Evolutionary conservation across 2,329 filamentous ascomycete genomes (phyloP).

Genomic region (Mycosphaerella arachidis): DNA sequence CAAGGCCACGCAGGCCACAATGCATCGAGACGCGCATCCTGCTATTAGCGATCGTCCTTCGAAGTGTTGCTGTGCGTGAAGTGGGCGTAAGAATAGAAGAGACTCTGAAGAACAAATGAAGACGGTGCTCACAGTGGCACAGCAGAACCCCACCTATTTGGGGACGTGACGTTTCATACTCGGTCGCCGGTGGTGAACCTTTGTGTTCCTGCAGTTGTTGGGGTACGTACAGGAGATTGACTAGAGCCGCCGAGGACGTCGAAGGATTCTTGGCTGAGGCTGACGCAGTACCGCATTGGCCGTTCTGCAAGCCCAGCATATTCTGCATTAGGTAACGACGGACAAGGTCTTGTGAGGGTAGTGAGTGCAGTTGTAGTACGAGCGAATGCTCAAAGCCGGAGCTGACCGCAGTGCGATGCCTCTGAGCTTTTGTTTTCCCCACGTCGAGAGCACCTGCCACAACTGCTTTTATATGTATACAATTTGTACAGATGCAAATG

Average conservation of each 20-base stretch:
- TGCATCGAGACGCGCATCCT: conserved; percentile 10
- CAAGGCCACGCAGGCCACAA: conserved; percentile 6
- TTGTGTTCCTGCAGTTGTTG: not conserved
- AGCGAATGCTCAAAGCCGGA: not conserved
- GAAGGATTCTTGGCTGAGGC: not conserved
- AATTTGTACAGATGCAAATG: not conserved
- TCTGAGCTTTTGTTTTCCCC: not conserved
- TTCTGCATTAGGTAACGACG: not conserved
- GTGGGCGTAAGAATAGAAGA: not conserved
- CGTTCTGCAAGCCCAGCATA: not conserved
- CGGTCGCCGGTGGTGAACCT: not conserved
- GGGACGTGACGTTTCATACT: not conserved
- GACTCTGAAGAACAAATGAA: not conserved
- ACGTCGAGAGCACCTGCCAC: not conserved
- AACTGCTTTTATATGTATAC: not conserved
- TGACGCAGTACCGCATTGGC: not conserved
- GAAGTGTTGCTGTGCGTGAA: too few species aligned
- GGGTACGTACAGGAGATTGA: too few species aligned
- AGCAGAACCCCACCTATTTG: not conserved
- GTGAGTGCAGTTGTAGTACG: not conserved
- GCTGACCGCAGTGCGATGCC: not conserved
- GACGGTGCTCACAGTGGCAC: not conserved
- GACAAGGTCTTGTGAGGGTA: too few species aligned
- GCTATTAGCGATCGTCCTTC: not conserved
- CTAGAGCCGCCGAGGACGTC: not conserved